Base-by-base conservation (phyloP, 768 basidiomycete species). In the Naematelia encephala region DNA sequence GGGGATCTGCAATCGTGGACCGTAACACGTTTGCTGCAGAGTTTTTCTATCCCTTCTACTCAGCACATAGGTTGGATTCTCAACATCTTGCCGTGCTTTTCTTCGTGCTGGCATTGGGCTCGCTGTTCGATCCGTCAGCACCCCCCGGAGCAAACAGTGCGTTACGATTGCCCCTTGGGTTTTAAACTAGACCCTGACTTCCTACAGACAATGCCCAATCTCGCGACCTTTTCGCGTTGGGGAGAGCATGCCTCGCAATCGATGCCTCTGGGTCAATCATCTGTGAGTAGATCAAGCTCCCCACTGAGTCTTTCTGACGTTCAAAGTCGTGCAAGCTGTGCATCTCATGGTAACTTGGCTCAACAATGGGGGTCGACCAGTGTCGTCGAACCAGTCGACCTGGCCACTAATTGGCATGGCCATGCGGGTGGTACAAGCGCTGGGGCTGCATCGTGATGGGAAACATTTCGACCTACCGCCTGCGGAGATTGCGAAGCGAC, bases 381-480 rank as follows among this genome's bases (percentile, higher is more conserved):
- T 62, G 1, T 27, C 50, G 2, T 57, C 61, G 8, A 62, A 53
- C 43, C 61, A 58, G 21, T 16, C 53, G 5, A 59, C 51, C 14
- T 63, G 62, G 62, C 27, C 62, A 25, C n/a, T 63, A 10, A 28
- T 59, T 5, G 62, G 62, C 12, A 49, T 63, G 47, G 62, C 62
- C 8, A 63, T 63, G 51, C 48, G 58, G 12, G 44, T 54, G 5
- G 49, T 59, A n/a, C 57, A 59, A 42, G 53, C 58, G 8, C 45
- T 63, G 23, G 62, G 62, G 1, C 42, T 63, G 21, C 62, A 63
- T 48, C 57, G 62, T 10, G 57, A 63, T 48, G 62, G 62, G 12
- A n/a, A 28, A 27, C 29, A 50, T 16, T 63, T 13, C 26, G 53
- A 44, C 45, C 39, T 63, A 2, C 48, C 62, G 1, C 34, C 46